Base-by-base conservation (phyloP, 2,329 filamentous ascomycete genomes). In the Clarireedia hainanense region DNA sequence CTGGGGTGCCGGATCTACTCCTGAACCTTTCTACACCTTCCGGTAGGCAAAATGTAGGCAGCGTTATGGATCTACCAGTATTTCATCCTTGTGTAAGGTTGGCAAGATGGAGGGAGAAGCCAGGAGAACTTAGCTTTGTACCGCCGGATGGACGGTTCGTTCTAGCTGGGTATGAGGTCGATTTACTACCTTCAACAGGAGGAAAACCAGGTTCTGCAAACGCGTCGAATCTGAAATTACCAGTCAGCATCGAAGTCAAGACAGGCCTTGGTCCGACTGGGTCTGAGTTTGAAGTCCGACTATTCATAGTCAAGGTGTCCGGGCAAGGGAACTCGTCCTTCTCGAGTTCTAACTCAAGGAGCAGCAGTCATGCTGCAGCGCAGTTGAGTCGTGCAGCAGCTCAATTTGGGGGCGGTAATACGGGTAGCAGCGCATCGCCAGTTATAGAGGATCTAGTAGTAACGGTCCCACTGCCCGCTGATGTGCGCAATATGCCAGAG, bases 51-150 rank as follows among this genome's bases (percentile, higher is more conserved):
- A 85, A 85, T 50, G 78, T 96, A 49, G 79, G 76, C 15, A 83
- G 80, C 60, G 80, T 91, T 37, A 83, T 99, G 70, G 86, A 95
- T 61, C 75, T 96, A 2, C 94, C 92, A 1, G 91, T 96, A 0
- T 99, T 99, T 65, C 94, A 99, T 69, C 94, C 94, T 0, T 97
- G 94, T 66, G 94, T 99, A 7, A 80, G 94, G 17, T 75, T 99
- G 3, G 87, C 86, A n/a, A 80, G 85, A 60, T 99, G 94, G 94
- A 86, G 86, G 64, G 89, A 95, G 64, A 81, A 83, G 55, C 90
- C 91, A 0, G 94, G 94, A 3, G 88, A 96, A 61, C 76, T 99
- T n/a, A 95, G 89, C 68, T 99, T 99, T 67, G 83, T 99, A 12
- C 94, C 94, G 2, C 94, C 94, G 0, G 94, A 99, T 69, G 94